Base-by-base conservation (phyloP, 305 asterid species). In the Plantago lanceolata region DNA sequence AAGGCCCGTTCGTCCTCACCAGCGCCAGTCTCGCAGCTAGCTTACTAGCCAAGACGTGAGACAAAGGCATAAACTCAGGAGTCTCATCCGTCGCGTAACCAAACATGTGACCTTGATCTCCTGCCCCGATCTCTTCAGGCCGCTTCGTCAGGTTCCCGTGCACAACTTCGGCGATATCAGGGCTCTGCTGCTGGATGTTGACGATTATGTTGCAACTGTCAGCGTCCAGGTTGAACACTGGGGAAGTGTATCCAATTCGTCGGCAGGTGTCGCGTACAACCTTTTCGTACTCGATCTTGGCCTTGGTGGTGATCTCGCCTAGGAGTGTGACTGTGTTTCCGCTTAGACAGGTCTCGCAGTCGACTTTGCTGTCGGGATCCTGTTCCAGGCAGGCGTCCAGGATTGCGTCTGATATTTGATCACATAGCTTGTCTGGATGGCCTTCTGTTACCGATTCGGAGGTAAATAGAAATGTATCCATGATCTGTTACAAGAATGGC, bases 361-460 rank as follows among this genome's bases (percentile, higher is more conserved):
- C 82, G 33, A 77, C 82, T 68, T 77, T 77, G 72, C 82, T 77
- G 64, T 77, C 79, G 0, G 79, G 75, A 54, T 77, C 79, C 75
- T 73, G 77, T 19, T 68, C 70, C 7, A 77, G 79, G 72, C 72
- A 68, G 16, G 71, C 71, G 15, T 67, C 71, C 2, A 67, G 71
- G 24, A 67, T 59, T 18, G 71, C 71, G 58, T 67, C 72, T 0
- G 72, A 68, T 4, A 68, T 58, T 35, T 68, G 72, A 19, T 68
- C 72, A n/a, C 72, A 68, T 48, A 68, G 73, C 63, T 68, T 68
- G 73, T 68, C 73, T 0, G 73, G 73, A 63, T 68, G 73, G 8
- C 73, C 73, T 18, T 68, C 73, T 19, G 61, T 68, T 5, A 68
- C 73, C 12, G 73, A 68, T 33, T 68, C 73, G 0, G 73, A 68